A percentile compares a stretch with the other conserved stretches of the same genome.
Evolutionary conservation across 129 eudicot genomes (phyloP).

Genomic region (Artemisia tridentata): DNA sequence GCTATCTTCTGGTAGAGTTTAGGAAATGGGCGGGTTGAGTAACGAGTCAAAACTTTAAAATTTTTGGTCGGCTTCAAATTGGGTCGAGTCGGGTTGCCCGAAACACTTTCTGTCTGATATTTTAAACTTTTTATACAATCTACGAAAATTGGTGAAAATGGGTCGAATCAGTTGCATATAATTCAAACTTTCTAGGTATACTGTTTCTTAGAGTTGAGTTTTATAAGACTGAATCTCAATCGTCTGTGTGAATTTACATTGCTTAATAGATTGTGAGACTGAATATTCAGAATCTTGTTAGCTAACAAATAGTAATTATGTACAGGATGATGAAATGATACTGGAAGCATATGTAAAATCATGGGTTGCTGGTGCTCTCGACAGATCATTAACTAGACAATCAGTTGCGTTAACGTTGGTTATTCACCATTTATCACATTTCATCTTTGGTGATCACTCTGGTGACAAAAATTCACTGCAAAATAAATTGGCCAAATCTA

Average conservation of each 20-base stretch:
- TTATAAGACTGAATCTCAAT: constrained; percentile 11
- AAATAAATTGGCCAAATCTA: constrained; percentile 67
- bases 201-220: constrained; percentile 16
- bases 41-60: neutral
- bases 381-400: constrained; percentile 63
- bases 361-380: constrained; percentile 90
- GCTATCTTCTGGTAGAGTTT: constrained; percentile 16
- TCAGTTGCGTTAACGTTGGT: constrained; percentile 65
- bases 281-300: neutral
- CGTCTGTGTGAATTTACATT: neutral
- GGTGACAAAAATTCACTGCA: constrained; percentile 44
- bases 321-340: constrained; percentile 77
- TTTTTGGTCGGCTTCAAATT: too few species aligned
- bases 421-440: constrained; percentile 72
- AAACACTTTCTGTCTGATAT: neutral
- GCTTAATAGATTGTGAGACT: constrained; percentile 12
- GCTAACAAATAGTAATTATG: neutral
- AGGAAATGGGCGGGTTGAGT: constrained; percentile 13
- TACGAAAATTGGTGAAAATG: neutral
- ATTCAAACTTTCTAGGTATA: neutral
- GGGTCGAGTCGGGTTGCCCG: neutral
- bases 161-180: neutral
- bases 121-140: too few species aligned
- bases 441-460: constrained; percentile 46
- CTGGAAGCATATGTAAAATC: constrained; percentile 89